A percentile compares a stretch with the other conserved stretches of the same genome.
Evolutionary conservation across 805 yeast genomes (phyloP).

Genomic region (Candida parachauliodes): DNA sequence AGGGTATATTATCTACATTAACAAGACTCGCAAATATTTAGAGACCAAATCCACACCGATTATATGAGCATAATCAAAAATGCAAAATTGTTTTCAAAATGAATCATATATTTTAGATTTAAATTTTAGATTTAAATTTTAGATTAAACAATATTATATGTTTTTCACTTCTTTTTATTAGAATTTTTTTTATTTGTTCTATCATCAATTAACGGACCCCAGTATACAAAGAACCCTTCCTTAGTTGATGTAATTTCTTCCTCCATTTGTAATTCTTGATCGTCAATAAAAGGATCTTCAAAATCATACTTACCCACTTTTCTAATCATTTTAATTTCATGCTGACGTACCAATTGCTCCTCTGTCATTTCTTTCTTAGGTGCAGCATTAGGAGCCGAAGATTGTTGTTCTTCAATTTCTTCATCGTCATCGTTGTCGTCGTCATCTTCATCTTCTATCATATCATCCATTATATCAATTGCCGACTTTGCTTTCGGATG

Average conservation of each 20-base stretch:
- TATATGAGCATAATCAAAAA: too few species aligned
- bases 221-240: conserved; percentile 93
- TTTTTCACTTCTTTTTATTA: conserved; percentile 12
- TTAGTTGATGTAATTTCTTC: conserved; percentile 89
- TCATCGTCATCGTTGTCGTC: conserved; percentile 20
- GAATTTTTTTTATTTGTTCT: conserved; percentile 24
- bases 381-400: too few species aligned
- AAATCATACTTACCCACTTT: conserved; percentile 88
- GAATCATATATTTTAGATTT: too few species aligned
- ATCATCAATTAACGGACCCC: conserved; percentile 80
- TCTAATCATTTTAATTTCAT: conserved; percentile 52
- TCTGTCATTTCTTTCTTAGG: conserved; percentile 26
- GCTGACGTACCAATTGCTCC: conserved; percentile 43
- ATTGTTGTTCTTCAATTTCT: conserved; percentile 10
- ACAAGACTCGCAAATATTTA: too few species aligned
- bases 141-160: too few species aligned
- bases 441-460: conserved; percentile 30
- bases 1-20: too few species aligned
- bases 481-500: conserved; percentile 66
- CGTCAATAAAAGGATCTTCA: conserved; percentile 96
- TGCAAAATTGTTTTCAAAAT: too few species aligned
- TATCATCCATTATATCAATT: conserved; percentile 44
- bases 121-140: too few species aligned
- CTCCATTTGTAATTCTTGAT: conserved; percentile 86
- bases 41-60: too few species aligned